phyloP scores from a whole-genome alignment of 768 basidiomycete species.

The Cyclocybe aegerita region DNA sequence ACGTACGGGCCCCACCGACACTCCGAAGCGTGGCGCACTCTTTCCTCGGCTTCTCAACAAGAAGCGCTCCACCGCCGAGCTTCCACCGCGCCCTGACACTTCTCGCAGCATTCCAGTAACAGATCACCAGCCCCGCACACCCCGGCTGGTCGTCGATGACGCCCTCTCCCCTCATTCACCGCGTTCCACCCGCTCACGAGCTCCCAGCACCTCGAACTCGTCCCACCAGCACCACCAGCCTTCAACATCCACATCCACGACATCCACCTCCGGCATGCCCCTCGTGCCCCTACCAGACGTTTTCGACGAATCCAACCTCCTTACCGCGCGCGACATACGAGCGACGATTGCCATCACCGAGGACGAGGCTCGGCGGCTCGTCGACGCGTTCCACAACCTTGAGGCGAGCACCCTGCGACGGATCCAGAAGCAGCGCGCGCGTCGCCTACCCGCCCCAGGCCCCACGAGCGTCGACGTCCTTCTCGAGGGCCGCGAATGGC shows the following conservation, averaged over 20 bases:
- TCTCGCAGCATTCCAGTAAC: constrained; percentile 15
- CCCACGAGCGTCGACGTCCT: constrained; percentile 28
- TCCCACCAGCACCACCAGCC: not conserved
- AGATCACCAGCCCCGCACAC: constrained; percentile 2
- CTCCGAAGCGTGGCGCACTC: constrained; percentile 24
- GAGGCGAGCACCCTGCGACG: constrained; percentile 59
- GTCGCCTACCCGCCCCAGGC: constrained; percentile 28
- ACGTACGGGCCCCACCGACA: constrained; percentile 3
- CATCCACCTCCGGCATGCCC: not conserved
- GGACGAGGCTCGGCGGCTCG: constrained; percentile 58
- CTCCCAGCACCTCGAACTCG: not conserved
- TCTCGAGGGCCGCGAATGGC: constrained; percentile 34
- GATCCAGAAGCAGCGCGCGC: constrained; percentile 38
- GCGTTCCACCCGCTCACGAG: not conserved
- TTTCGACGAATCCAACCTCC: constrained; percentile 54
- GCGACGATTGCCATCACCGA: constrained; percentile 62
- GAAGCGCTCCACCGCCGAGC: constrained; percentile 24
- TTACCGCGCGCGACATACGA: constrained; percentile 56
- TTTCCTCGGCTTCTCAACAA: constrained; percentile 32
- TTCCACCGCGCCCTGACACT: constrained; percentile 26
- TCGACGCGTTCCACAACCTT: constrained; percentile 68
- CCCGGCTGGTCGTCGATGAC: not conserved
- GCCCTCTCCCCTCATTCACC: not conserved
- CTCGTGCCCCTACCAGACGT: constrained; percentile 26
- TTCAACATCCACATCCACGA: not conserved